Evolutionary conservation across 2,329 filamentous ascomycete species (phyloP), one percentile per base, ranked within the genome.

Genomic region (Cyanodermella asteris): DNA sequence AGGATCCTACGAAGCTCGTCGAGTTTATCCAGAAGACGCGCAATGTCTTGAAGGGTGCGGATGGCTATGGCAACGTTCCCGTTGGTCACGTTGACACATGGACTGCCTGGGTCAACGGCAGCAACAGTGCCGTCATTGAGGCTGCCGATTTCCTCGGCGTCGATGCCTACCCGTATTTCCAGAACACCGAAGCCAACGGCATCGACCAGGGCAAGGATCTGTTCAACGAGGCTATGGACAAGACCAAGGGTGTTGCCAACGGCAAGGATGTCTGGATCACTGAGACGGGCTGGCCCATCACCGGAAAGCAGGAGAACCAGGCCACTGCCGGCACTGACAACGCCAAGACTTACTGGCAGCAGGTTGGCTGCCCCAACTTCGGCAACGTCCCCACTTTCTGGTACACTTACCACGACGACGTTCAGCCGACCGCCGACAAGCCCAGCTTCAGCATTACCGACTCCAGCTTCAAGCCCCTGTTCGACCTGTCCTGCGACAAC

Each of bases 21-120:
- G 46, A 51, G 29, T 87, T 81, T 51, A 78, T 91, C 55, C 47
- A 58, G 30, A 55, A 73, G 43, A 68, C 76, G 31, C 66, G 69
- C 33, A 46, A 55, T 15, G 56, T 64, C 32, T 64, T 90, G 40
- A 42, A 60, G 15, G 64, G 63, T 31, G 80, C 75, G 9, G 42
- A 51, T 24, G 53, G 75, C 13, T 51, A 59, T 22, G 38, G 34
- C 18, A 49, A 50, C 13, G 60, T 55, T 22, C 56, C 64, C 11
- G 56, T 91, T 31, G 80, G 80, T 26, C 81, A 91, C 49, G 80
- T 91, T 43, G 81, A 91, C 44, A 90, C 81, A 25, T 91, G 78
- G 78, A 80, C 72, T 18, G 66, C 65, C 26, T 82, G 68, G 59
- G 66, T 67, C 43, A 80, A 90, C 47, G 47, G 51, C 25, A 64